Percentiles rank a stretch among this genome's conserved stretches.
These are phyloP conservation scores for Epipyxis sp. DNA, from an alignment of 108 stramenopile genomes.

Conservation along the genomic window DNA sequence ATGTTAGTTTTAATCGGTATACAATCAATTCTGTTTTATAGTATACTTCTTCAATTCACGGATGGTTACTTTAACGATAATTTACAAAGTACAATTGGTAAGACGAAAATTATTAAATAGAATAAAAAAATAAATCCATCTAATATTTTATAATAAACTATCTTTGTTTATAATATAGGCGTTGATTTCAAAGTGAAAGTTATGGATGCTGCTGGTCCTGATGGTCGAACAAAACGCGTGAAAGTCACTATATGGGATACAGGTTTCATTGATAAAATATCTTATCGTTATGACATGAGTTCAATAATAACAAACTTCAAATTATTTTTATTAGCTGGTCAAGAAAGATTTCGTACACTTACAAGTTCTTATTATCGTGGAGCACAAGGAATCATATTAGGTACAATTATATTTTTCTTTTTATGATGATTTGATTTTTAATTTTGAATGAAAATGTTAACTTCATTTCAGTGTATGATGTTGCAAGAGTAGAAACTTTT, in stretches of 20 bases:
- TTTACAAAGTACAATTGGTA: constrained; percentile 91
- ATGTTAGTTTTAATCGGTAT: background rate
- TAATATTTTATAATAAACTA: background rate
- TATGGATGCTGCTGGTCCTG: constrained; percentile 43
- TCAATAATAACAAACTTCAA: too few species aligned
- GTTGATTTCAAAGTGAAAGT: constrained; percentile 67
- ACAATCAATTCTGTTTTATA: constrained; percentile 19
- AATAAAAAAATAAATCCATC: background rate
- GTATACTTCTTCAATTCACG: constrained; percentile 93
- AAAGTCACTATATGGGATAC: constrained; percentile 55
- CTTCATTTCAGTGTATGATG: constrained; percentile 75
- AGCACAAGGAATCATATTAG: constrained; percentile 98
- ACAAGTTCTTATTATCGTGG: constrained; percentile 96
- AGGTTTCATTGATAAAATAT: constrained; percentile 40
- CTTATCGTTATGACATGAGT: too few species aligned
- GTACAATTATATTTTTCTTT: constrained; percentile 34
- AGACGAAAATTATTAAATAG: constrained; percentile 56
- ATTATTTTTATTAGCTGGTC: constrained; percentile 93
- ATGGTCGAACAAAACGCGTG: constrained; percentile 30
- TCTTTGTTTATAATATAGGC: constrained; percentile 2
- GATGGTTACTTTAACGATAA: constrained; percentile 97
- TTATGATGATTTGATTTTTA: background rate
- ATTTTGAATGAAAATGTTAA: background rate
- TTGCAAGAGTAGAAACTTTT: constrained; percentile 92
- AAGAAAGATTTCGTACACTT: constrained; percentile 96